phyloP scores from a whole-genome alignment of 345 rosid genomes.

The Hypericum perforatum region DNA sequence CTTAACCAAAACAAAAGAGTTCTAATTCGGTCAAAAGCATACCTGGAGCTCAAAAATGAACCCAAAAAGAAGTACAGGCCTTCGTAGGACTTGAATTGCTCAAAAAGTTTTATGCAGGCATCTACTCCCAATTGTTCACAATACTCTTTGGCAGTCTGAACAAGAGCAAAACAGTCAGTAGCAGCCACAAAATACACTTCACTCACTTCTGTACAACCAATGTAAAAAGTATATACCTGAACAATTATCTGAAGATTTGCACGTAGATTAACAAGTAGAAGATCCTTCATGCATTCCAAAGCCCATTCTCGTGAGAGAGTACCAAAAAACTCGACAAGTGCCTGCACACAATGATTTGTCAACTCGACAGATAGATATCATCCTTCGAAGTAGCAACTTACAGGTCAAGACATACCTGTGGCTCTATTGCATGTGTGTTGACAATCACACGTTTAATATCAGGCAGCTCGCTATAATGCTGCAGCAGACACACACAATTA shows the following conservation, averaged over 20 bases:
- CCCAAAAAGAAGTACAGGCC: constrained; percentile 97
- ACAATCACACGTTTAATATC: constrained; percentile 99
- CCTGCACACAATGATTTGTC: constrained; percentile 33
- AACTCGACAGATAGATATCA: neutral
- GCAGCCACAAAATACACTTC: neutral
- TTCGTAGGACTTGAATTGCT: constrained; percentile 96
- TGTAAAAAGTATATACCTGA: constrained; percentile 39
- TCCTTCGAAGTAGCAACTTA: constrained; percentile 12
- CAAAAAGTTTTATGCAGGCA: constrained; percentile 85
- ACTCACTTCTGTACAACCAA: neutral
- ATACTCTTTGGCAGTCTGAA: constrained; percentile 94
- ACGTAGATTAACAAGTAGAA: constrained; percentile 76
- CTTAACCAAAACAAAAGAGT: constrained; percentile 10
- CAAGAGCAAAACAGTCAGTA: constrained; percentile 13
- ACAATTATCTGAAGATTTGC: constrained; percentile 98
- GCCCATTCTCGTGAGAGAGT: constrained; percentile 99
- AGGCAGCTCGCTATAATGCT: constrained; percentile 92
- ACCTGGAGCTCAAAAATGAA: constrained; percentile 95
- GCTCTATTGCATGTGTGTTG: constrained; percentile 99
- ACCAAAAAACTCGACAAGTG: constrained; percentile 96
- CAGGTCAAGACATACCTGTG: constrained; percentile 51
- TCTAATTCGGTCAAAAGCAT: constrained; percentile 9
- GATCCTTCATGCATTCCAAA: constrained; percentile 99
- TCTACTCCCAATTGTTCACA: constrained; percentile 97
- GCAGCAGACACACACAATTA: constrained; percentile 17